Evolutionary conservation across 2,329 filamentous ascomycete species (phyloP).

Genomic region (Cordyceps fumosorosea): DNA sequence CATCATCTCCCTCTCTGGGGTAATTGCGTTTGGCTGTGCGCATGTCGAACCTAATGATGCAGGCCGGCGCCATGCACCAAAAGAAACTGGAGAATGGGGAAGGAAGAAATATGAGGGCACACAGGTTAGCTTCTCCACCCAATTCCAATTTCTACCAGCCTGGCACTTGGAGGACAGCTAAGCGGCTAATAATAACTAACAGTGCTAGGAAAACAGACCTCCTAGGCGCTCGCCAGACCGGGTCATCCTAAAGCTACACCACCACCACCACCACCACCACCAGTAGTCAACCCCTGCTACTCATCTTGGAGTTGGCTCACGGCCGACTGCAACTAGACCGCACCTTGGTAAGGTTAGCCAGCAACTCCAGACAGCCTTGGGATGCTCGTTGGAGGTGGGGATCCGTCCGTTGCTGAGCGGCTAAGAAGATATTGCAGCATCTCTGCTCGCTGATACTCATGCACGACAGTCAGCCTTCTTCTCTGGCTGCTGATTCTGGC

Average conservation of each 20-base stretch:
- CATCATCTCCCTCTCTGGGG: background rate
- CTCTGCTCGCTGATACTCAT: slow-evolving; percentile 10
- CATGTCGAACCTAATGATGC: background rate
- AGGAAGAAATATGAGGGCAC: background rate
- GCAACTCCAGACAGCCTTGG: background rate
- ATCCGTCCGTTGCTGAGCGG: slow-evolving; percentile 1
- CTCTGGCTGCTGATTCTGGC: background rate
- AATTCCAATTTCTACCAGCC: background rate
- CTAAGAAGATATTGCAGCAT: background rate
- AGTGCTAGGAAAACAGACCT: background rate
- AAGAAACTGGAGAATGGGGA: background rate
- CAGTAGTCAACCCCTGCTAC: background rate
- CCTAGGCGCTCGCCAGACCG: background rate
- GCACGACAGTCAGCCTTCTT: slow-evolving; percentile 7
- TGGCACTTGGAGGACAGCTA: background rate
- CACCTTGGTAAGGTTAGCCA: background rate
- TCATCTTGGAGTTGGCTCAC: background rate
- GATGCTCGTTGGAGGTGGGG: background rate
- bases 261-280: background rate
- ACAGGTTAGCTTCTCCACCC: background rate
- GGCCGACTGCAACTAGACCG: background rate
- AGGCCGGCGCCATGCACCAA: background rate
- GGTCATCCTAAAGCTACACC: background rate
- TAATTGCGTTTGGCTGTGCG: background rate
- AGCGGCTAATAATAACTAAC: background rate